Evolutionary conservation across 495 filamentous ascomycete species (phyloP), one percentile per base, ranked within the genome.

Genomic region (Lichenothelia convexa): DNA sequence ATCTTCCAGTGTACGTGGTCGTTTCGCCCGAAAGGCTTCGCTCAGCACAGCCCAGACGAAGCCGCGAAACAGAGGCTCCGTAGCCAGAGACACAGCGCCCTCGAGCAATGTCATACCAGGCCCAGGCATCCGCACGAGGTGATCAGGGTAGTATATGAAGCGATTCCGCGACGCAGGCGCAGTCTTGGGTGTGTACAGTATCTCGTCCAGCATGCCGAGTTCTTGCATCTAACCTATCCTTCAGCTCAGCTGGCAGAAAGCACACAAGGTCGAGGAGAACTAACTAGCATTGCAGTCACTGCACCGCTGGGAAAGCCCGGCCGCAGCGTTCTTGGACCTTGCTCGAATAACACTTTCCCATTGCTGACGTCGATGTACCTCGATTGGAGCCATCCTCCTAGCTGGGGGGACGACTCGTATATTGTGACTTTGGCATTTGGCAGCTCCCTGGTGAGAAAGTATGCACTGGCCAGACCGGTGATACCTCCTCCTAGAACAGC

Each of bases 91-190:
- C 30, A 21, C 43, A 12, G 41, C 4, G 21, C 52, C 61, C 7
- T 43, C 45, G 21, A 51, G 29, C 2, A 54, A 0, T 7, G 51
- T 41, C 1, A 51, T 45, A 7, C 57, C 42, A 2, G 58, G 58
- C 3, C 55, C 54, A 12, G 80, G 83, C 42, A 87, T 45, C 26
- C 67, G 63, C 30, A 89, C 81, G 19, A 99, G 68, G 46, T 74
- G 82, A 49, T 94, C 80, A 3, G 85, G 83, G 46, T 91, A 93
- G 64, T 93, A 95, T 34, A 97, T 67, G 51, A 68, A 97, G n/a
- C 82, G 77, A 42, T 76, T 75, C 35, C 50, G 49, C 9, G 70
- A 62, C 4, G 65, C 66, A 0, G 59, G 60, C 1, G 61, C 60
- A 21, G 45, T 49, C 34, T 62, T 70, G 18, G 49, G 41, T 5